Evolutionary conservation across 2,329 filamentous ascomycete species (phyloP).

Genomic region (Fusarium cicatricum): DNA sequence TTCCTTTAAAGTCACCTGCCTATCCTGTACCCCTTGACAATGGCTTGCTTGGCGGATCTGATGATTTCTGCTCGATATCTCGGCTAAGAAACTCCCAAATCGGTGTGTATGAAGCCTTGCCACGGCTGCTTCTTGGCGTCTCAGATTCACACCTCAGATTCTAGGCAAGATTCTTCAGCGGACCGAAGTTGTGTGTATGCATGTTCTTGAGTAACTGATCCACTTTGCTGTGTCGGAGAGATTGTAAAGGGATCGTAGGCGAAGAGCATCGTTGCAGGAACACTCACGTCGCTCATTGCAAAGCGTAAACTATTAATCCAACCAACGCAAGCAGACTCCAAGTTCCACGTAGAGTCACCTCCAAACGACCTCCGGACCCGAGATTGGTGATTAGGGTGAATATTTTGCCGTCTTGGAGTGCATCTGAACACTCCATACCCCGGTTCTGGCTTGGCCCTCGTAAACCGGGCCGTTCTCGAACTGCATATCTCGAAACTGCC

Average conservation of each 20-base stretch:
- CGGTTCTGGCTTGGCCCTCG: neutral
- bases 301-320: slow-evolving; percentile 3
- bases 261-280: neutral
- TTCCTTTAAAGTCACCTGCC: neutral
- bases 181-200: neutral
- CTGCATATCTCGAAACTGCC: neutral
- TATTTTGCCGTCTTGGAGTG: slow-evolving; percentile 2
- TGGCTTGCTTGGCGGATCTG: neutral
- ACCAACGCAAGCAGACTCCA: neutral
- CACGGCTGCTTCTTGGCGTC: neutral
- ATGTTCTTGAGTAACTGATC: slow-evolving; percentile 1
- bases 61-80: neutral
- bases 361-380: slow-evolving; percentile 13
- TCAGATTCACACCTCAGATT: slow-evolving; percentile 13
- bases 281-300: slow-evolving; percentile 7
- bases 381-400: neutral
- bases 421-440: slow-evolving; percentile 3
- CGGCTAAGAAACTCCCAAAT: neutral
- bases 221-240: slow-evolving; percentile 5
- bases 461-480: neutral
- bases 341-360: slow-evolving; percentile 6
- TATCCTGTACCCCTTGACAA: slow-evolving; percentile 2
- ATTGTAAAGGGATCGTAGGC: no score
- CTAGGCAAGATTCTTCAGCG: neutral
- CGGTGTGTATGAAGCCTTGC: neutral